Conservation (phyloP, 345 rosid genomes). For the Citrus sp. region DNA sequence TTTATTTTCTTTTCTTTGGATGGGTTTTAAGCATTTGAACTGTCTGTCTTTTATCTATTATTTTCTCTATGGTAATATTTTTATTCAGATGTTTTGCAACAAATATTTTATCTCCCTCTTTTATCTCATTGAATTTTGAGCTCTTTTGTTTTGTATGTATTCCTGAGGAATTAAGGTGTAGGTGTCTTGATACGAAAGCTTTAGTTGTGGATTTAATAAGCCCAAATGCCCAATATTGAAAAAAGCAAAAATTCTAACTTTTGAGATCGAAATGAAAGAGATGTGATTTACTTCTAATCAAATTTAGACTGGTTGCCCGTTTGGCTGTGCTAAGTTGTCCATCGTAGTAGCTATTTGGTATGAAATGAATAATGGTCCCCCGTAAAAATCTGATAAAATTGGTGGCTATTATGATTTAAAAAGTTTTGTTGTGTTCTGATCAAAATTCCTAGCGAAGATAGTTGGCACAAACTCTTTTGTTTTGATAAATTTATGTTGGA, state of each 20-base stretch:
- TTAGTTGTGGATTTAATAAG: no score
- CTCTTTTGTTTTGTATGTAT: no score
- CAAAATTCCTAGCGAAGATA: background rate
- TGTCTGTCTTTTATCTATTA: background rate
- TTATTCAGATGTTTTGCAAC: background rate
- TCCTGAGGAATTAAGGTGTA: no score
- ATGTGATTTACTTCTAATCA: background rate
- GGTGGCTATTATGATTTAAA: background rate
- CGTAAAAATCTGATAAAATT: background rate
- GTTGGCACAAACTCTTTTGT: background rate
- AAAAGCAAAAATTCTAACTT: background rate
- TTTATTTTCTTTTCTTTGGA: background rate
- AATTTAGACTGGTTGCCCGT: no score
- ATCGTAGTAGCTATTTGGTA: no score
- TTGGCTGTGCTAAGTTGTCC: no score
- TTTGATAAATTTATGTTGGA: background rate
- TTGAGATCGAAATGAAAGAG: background rate
- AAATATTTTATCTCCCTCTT: no score
- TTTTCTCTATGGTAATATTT: background rate
- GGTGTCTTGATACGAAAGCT: no score
- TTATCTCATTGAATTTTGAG: background rate
- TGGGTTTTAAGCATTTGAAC: conserved; percentile 4
- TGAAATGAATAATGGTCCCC: background rate
- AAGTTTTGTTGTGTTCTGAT: background rate
- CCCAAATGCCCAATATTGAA: no score